phyloP scores from a whole-genome alignment of 2,329 filamentous ascomycete species.

The Claviceps cyperi region DNA sequence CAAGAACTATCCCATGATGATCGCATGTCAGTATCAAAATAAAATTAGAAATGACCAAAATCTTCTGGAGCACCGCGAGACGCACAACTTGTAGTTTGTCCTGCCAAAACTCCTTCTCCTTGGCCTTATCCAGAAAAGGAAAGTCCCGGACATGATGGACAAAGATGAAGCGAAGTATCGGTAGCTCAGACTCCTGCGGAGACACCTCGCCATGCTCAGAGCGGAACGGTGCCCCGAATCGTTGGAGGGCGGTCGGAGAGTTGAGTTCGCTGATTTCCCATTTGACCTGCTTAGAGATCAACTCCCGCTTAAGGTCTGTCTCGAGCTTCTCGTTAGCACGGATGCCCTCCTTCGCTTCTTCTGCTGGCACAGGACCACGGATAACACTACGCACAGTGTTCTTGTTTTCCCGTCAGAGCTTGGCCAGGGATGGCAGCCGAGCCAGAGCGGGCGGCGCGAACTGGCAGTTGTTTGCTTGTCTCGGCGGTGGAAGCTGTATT shows the following conservation, averaged over 20 bases:
- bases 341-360: not conserved
- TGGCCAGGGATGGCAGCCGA: conserved; percentile 27
- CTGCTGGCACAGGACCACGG: not conserved
- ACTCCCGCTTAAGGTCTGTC: conserved; percentile 85
- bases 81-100: conserved; percentile 86
- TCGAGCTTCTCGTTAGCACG: conserved; percentile 10
- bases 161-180: conserved; percentile 90
- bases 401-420: conserved; percentile 81
- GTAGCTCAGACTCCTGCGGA: conserved; percentile 84
- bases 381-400: conserved; percentile 58
- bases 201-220: conserved; percentile 87
- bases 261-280: conserved; percentile 87
- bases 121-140: conserved; percentile 89
- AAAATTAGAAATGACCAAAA: not conserved
- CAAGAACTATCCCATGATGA: conserved; percentile 50
- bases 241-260: conserved; percentile 82
- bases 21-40: not conserved
- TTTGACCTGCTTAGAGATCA: conserved; percentile 78
- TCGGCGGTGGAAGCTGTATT: conserved; percentile 6
- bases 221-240: conserved; percentile 90
- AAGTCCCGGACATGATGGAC: conserved; percentile 97
- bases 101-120: conserved; percentile 99
- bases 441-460: conserved; percentile 16
- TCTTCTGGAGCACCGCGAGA: conserved; percentile 12
- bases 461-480: conserved; percentile 13